Base-by-base conservation (phyloP, 2,329 filamentous ascomycete genomes). In the Colletotrichum destructivum region DNA sequence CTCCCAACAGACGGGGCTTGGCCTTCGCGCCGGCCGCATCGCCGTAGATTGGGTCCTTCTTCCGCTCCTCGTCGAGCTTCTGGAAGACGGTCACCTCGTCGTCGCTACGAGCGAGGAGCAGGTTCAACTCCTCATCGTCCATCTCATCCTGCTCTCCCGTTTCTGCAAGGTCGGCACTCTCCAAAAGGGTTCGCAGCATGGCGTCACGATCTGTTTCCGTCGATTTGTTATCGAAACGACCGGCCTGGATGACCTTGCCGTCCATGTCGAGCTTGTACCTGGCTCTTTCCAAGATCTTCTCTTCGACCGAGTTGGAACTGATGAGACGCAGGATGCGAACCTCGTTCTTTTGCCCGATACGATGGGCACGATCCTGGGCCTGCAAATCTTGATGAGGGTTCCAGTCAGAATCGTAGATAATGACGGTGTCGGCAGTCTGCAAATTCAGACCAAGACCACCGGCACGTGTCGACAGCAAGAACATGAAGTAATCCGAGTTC, bases 361-460 rank as follows among this genome's bases (percentile, higher is more conserved):
- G 96, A 91, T 99, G 96, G 57, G 96, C 96, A 92, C 96, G 96
- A 92, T 99, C 96, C 81, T 99, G 96, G 16, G 96, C 96, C 82
- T 99, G 96, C 83, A 99, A 87, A 93, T 99, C 96, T 83, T 99
- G 96, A 81, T 98, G 96, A 80, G 96, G 96, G 82, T 99, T 99
- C 96, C 96, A 99, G 85, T 99, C 96, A 0, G 96, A 99, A 80
- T 99, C 96, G 84, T 98, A 99, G 79, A 99, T 99, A 83, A 99
- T 98, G 85, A 99, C 96, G 1, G 96, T 99, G 82, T 99, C 96
- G 52, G 96, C 96, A 56, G 96, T 98, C 83, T 99, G 96, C 81
- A 99, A 83, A 79, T 99, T 99, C 76, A 99, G 89, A 88, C 96
- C 96, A 13, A 99, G 89, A 89, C 96, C 96, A 92, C 96, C 96